A percentile compares a stretch with the other conserved stretches of the same genome.
These are phyloP conservation scores for Saussurea involucrata DNA, from an alignment of 129 eudicot genomes.

Conservation along the genomic window DNA sequence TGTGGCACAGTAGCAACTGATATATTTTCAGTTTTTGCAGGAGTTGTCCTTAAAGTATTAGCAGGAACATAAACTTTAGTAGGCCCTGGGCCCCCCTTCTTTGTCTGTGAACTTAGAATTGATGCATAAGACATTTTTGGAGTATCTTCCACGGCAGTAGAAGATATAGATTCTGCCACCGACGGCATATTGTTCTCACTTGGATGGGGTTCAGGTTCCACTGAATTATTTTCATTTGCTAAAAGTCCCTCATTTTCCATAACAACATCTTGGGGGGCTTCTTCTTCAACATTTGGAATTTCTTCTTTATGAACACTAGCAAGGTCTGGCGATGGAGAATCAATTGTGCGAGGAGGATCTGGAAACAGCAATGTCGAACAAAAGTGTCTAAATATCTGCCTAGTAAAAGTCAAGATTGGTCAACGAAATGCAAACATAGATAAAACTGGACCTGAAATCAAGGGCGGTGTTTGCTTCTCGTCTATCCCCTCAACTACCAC, in stretches of 20 bases:
- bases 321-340: constrained; percentile 34
- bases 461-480: constrained; percentile 29
- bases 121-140: constrained; percentile 86
- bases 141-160: constrained; percentile 50
- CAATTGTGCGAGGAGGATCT: constrained; percentile 40
- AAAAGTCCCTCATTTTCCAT: constrained; percentile 30
- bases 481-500: constrained; percentile 24
- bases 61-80: constrained; percentile 48
- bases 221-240: constrained; percentile 30
- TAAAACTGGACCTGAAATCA: constrained; percentile 42
- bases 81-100: constrained; percentile 33
- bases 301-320: constrained; percentile 35
- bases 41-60: constrained; percentile 20
- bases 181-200: constrained; percentile 25
- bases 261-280: constrained; percentile 25
- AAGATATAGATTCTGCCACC: constrained; percentile 36
- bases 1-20: constrained; percentile 26
- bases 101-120: constrained; percentile 52
- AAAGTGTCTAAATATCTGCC: background rate
- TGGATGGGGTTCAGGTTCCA: constrained; percentile 25
- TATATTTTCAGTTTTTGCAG: constrained; percentile 31
- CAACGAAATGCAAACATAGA: constrained; percentile 6
- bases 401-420: background rate
- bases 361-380: constrained; percentile 13
- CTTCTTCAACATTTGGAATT: constrained; percentile 29